phyloP scores from a whole-genome alignment of 208 protist species.

The Leishmania mexicana region DNA sequence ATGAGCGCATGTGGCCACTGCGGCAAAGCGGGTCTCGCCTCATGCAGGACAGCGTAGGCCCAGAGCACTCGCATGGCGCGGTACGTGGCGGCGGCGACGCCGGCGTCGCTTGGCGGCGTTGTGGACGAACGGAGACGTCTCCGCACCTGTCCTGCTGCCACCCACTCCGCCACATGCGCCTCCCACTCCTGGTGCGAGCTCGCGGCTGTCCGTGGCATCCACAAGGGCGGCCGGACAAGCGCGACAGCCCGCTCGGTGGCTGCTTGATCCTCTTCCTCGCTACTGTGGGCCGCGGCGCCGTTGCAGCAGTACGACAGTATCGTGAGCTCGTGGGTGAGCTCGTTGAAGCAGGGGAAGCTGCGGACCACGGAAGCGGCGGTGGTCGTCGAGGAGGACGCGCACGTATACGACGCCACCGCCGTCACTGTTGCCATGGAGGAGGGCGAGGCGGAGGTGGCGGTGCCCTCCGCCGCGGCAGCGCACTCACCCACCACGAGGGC shows the following conservation, averaged over 20 bases:
- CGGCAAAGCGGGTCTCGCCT: neutral
- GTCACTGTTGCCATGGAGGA: conserved; percentile 3
- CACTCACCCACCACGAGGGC: neutral
- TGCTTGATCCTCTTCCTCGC: neutral
- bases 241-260: neutral
- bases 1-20: conserved; percentile 22
- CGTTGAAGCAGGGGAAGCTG: conserved; percentile 4
- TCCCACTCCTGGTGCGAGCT: conserved; percentile 11
- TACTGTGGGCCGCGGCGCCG: neutral
- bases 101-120: neutral
- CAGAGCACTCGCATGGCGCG: conserved; percentile 17
- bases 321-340: conserved; percentile 12
- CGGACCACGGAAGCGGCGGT: neutral
- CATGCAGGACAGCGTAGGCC: conserved; percentile 19
- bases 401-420: neutral
- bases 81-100: conserved; percentile 11
- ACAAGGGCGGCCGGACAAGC: neutral
- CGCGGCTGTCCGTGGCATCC: neutral
- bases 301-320: conserved; percentile 5
- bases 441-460: neutral
- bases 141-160: neutral
- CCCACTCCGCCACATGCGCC: conserved; percentile 25
- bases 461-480: neutral
- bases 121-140: neutral
- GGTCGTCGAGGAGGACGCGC: neutral